Base-by-base conservation (phyloP, 306 rosid genomes). In the Coriaria nepalensis region DNA sequence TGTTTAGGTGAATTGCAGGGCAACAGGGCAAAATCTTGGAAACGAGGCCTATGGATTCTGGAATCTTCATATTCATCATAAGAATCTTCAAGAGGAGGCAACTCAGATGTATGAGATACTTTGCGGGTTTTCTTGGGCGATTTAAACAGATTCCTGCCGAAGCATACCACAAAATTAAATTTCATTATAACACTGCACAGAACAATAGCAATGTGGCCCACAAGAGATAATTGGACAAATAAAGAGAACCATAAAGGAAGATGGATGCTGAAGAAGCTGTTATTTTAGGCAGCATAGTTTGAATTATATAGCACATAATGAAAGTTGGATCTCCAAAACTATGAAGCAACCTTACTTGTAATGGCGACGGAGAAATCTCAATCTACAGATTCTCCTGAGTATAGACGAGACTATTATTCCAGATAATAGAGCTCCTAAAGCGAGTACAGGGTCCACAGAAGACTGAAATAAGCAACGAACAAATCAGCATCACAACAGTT, bases 401-500 rank as follows among this genome's bases (percentile, higher is more conserved):
- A 64, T 34, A 15, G 56, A 61, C 9, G 81, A 63, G 60, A 69
- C 48, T 9, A 78, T 36, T 8, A 65, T 45, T 52, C 82, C 96
- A 58, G 72, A 73, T 57, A 55, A 11, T 48, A 85, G 46, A 20
- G 80, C 85, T 55, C 64, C 79, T 12, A 63, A 59, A 70, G 83
- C 94, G 64, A 90, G 64, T 44, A 81, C 47, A 35, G 73, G 87
- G 66, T 90, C 98, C 42, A 61, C 45, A 59, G 98, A 85, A 71
- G 94, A 75, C 98, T 90, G 77, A 40, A 73, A 63, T 51, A 32
- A 73, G 52, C 43, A n/a, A 73, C 39, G 40, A 13, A 59, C 37
- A 47, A 10, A 10, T 73, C 53, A 66, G 61, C 43, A 10, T 43
- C 37, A 20, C 14, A 46, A 68, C 55, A 45, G 34, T n/a, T n/a